phyloP scores from a whole-genome alignment of 2,329 filamentous ascomycete species.

The Botryotinia narcissicola region DNA sequence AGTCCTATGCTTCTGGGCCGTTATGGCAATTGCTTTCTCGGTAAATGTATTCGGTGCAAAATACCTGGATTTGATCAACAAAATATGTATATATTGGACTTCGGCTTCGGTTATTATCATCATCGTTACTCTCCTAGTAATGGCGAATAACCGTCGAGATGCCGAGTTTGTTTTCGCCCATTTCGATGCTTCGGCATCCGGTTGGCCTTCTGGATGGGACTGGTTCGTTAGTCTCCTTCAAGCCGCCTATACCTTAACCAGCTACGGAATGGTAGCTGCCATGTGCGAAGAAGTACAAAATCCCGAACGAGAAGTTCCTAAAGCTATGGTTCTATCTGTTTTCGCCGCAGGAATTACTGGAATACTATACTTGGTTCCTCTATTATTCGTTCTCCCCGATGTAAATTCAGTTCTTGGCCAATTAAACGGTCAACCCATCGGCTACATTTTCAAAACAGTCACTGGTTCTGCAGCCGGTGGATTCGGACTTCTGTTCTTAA shows the following conservation, averaged over 20 bases:
- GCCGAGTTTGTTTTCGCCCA: slow-evolving; percentile 66
- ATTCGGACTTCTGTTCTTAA: slow-evolving; percentile 71
- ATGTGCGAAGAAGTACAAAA: slow-evolving; percentile 74
- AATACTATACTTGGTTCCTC: slow-evolving; percentile 65
- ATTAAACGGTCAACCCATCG: slow-evolving; percentile 72
- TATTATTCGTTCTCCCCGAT: slow-evolving; percentile 73
- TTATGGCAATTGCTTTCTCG: slow-evolving; percentile 62
- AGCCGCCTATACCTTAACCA: slow-evolving; percentile 48
- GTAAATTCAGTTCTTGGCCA: slow-evolving; percentile 61
- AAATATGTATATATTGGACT: slow-evolving; percentile 72
- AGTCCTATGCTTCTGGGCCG: slow-evolving; percentile 68
- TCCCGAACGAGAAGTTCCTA: slow-evolving; percentile 66
- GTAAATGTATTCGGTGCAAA: slow-evolving; percentile 64
- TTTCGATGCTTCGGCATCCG: slow-evolving; percentile 63
- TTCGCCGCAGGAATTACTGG: slow-evolving; percentile 65
- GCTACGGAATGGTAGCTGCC: slow-evolving; percentile 50
- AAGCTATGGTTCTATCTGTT: slow-evolving; percentile 68
- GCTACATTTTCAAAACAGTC: slow-evolving; percentile 70
- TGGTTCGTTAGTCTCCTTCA: slow-evolving; percentile 71
- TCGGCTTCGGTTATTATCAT: slow-evolving; percentile 65
- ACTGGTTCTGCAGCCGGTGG: slow-evolving; percentile 61
- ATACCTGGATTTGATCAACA: slow-evolving; percentile 66
- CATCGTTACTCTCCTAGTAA: slow-evolving; percentile 55
- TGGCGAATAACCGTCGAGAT: slow-evolving; percentile 55
- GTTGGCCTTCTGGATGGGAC: slow-evolving; percentile 68